Percentiles rank a stretch among this genome's conserved stretches.
Conservation (phyloP, 2,329 filamentous ascomycete species). For the Sclerotinia minor region DNA sequence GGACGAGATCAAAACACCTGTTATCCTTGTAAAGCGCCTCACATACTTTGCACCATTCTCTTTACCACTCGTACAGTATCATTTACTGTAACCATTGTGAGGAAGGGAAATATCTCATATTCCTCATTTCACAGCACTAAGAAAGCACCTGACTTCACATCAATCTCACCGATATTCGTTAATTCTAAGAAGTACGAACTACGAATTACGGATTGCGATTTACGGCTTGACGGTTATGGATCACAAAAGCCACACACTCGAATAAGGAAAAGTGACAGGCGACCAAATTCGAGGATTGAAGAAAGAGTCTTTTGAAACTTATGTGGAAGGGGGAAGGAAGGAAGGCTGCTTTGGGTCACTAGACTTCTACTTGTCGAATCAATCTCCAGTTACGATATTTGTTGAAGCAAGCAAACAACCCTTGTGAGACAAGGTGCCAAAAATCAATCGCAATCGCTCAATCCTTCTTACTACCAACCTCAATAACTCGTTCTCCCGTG, state of each 20-base stretch:
- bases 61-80: no score
- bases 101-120: not conserved
- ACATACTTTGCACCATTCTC: not conserved
- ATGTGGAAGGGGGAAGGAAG: slow-evolving; percentile 3
- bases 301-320: not conserved
- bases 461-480: slow-evolving; percentile 14
- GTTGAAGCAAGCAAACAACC: slow-evolving; percentile 8
- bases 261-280: slow-evolving; percentile 3
- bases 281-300: not conserved
- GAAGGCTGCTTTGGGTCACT: not conserved
- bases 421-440: slow-evolving; percentile 12
- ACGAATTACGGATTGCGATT: not conserved
- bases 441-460: slow-evolving; percentile 21
- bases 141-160: not conserved
- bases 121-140: not conserved
- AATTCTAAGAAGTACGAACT: not conserved
- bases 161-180: slow-evolving; percentile 9
- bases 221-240: not conserved
- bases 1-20: not conserved
- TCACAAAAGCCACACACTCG: not conserved
- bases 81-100: not conserved
- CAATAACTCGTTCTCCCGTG: slow-evolving; percentile 12
- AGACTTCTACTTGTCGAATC: slow-evolving; percentile 10
- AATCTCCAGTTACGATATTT: not conserved
- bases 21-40: not conserved